Percentiles rank a stretch among this genome's conserved stretches.
Evolutionary conservation across 179 eudicot species (phyloP).

Genomic region (Silene noctiflora): DNA sequence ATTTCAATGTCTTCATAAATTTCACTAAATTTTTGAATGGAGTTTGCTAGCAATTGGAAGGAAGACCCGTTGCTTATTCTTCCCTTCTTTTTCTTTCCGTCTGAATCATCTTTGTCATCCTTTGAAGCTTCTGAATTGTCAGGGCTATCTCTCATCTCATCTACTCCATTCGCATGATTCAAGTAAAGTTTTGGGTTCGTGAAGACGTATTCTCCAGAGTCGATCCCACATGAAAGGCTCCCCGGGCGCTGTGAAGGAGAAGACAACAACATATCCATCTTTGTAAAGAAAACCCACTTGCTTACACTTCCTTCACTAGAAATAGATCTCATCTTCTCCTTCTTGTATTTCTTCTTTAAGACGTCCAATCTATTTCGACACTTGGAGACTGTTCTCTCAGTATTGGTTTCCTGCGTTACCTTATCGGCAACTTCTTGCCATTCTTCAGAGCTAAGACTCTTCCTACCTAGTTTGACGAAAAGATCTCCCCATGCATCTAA

Average conservation of each 20-base stretch:
- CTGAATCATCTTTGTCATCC: slow-evolving; percentile 39
- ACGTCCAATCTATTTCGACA: slow-evolving; percentile 61
- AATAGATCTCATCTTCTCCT: slow-evolving; percentile 44
- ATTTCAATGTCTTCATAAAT: slow-evolving; percentile 68
- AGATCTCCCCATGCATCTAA: slow-evolving; percentile 77
- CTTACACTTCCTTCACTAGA: slow-evolving; percentile 29
- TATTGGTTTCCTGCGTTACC: slow-evolving; percentile 49
- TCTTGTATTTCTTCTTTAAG: slow-evolving; percentile 72
- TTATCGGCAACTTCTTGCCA: slow-evolving; percentile 78
- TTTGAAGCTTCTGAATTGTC: slow-evolving; percentile 44
- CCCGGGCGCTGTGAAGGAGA: slow-evolving; percentile 36
- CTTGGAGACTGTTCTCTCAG: slow-evolving; percentile 48
- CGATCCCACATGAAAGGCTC: slow-evolving; percentile 77
- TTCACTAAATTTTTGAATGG: slow-evolving; percentile 69
- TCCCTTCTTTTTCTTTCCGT: slow-evolving; percentile 32
- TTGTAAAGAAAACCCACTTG: slow-evolving; percentile 67
- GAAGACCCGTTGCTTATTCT: slow-evolving; percentile 31
- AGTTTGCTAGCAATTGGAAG: slow-evolving; percentile 61
- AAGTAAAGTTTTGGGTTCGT: slow-evolving; percentile 60
- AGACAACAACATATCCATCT: slow-evolving; percentile 71
- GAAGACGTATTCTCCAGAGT: slow-evolving; percentile 88
- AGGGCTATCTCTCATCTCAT: slow-evolving; percentile 92
- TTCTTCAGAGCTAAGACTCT: slow-evolving; percentile 67
- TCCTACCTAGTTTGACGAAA: slow-evolving; percentile 60
- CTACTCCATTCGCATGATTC: slow-evolving; percentile 57